Evolutionary conservation across 306 rosid species (phyloP), one percentile per base, ranked within the genome.

Genomic region (Glycyrrhiza uralensis): DNA sequence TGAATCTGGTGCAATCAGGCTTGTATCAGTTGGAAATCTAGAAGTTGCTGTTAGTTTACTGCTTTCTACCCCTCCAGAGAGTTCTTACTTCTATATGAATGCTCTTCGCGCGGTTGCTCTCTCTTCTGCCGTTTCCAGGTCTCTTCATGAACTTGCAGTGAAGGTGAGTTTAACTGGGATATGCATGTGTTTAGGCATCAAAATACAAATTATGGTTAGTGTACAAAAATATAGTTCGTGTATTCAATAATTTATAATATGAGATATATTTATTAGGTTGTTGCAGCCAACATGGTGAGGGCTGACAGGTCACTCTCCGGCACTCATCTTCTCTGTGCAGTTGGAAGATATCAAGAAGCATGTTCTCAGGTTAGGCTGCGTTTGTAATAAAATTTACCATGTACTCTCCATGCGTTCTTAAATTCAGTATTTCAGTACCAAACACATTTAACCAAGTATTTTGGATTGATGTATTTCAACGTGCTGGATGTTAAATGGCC

Each of bases 221-320:
- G 28, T 61, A 15, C 65, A 51, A 47, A 18, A 24, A 59, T 24
- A 39, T 54, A 62, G 39, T 70, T 59, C 57, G 55, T 61, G 66
- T 66, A 17, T 26, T 41, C 33, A 19, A 73, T 45, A 69, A 14
- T 38, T 62, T n/a, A 51, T 81, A 69, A 71, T 72, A 19, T 63
- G 44, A 56, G 28, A 70, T 58, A 45, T 42, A 46, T 54, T 72
- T 78, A 69, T 56, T 73, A 94, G 99, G 99, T 91, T 72, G 97
- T 94, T 52, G 99, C 99, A 36, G 99, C 99, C 81, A 94, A 94
- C 86, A 94, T 91, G 99, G 99, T 94, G 64, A 86, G 97, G 84
- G 95, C 91, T 78, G 99, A 91, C 76, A 83, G 99, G 85, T 91
- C 99, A 70, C 73, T 94, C 5, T 91, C 97, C 13, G 99, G 97